Evolutionary conservation across 345 rosid species (phyloP).

Genomic region (Eucalyptus pauciflora): DNA sequence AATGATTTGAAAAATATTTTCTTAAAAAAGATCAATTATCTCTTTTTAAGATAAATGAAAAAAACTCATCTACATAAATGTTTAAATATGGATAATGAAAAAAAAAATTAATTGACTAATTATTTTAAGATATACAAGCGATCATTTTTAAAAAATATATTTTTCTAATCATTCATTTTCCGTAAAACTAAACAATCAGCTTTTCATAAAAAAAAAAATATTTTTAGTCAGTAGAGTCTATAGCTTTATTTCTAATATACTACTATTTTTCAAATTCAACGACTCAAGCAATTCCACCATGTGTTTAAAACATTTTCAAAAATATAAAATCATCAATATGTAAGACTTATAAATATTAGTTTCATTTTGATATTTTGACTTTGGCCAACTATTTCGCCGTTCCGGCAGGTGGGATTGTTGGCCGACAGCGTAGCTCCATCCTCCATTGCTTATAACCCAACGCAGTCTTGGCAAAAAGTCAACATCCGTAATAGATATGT

Average conservation of each 20-base stretch:
- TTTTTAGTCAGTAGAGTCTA: background rate
- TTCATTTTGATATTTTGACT: background rate
- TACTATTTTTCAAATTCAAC: background rate
- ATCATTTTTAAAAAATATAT: accelerated
- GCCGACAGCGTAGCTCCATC: background rate
- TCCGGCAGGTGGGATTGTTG: background rate
- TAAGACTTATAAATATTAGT: too few relatives aligned
- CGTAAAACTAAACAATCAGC: background rate
- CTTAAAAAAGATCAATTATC: too few relatives aligned
- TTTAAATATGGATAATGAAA: too few relatives aligned
- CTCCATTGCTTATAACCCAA: background rate
- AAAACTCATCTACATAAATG: too few relatives aligned
- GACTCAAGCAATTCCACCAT: background rate
- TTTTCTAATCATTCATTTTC: too few relatives aligned
- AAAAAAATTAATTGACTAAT: too few relatives aligned
- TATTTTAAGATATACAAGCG: too few relatives aligned
- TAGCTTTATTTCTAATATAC: background rate
- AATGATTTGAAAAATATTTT: too few relatives aligned
- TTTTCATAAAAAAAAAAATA: too few relatives aligned
- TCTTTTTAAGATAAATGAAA: too few relatives aligned
- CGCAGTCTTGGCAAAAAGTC: background rate
- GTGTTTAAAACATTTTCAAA: too few relatives aligned
- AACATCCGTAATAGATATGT: background rate
- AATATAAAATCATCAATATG: too few relatives aligned
- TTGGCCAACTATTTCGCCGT: background rate